Conservation (phyloP, 2,329 filamentous ascomycete species). For the Didymella glomerata region DNA sequence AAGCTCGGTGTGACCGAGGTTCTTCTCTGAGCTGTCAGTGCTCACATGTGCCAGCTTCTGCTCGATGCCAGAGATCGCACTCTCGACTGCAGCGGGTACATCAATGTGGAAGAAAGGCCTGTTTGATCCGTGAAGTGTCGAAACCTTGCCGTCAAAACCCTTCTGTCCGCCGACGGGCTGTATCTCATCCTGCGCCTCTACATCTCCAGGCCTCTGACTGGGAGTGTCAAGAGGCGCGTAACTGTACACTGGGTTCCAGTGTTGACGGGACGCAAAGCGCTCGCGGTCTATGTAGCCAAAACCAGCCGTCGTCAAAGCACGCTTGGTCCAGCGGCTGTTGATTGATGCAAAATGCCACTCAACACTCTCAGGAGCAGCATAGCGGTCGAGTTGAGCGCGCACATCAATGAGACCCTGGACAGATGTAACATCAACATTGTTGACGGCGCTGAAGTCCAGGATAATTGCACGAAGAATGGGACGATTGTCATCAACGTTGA, state of each 20-base stretch:
- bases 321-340: constrained; percentile 93
- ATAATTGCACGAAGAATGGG: constrained; percentile 88
- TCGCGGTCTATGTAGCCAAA: constrained; percentile 75
- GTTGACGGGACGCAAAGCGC: constrained; percentile 60
- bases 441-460: constrained; percentile 91
- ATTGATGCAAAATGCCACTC: constrained; percentile 98
- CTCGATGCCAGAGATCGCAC: constrained; percentile 81
- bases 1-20: constrained; percentile 21
- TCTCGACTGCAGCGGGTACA: constrained; percentile 86
- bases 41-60: constrained; percentile 31
- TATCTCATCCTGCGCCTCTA: constrained; percentile 38
- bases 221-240: constrained; percentile 84
- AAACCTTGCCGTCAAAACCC: constrained; percentile 54
- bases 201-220: constrained; percentile 67
- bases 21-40: constrained; percentile 26
- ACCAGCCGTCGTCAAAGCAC: constrained; percentile 83
- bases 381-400: constrained; percentile 89
- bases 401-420: constrained; percentile 93
- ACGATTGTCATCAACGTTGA: constrained; percentile 59
- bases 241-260: constrained; percentile 93
- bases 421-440: constrained; percentile 92
- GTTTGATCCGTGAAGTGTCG: constrained; percentile 85
- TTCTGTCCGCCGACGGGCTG: constrained; percentile 24
- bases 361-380: constrained; percentile 79
- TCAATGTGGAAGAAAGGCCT: constrained; percentile 94